A percentile compares a stretch with the other conserved stretches of the same genome.
Conservation (phyloP, 306 rosid species). For the Malus asiatica region DNA sequence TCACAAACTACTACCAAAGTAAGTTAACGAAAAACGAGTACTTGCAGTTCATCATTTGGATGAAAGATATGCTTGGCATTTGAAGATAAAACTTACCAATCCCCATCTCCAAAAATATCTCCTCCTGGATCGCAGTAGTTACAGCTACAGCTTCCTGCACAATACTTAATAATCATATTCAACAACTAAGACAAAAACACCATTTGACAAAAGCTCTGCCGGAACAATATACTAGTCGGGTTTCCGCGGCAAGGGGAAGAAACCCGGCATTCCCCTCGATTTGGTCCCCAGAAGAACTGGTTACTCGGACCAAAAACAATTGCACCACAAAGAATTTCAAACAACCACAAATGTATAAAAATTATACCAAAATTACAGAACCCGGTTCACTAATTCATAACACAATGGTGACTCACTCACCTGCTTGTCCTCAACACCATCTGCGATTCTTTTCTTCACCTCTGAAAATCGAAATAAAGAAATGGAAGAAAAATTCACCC, state of each 20-base stretch:
- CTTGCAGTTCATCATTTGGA: background rate
- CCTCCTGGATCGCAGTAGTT: conserved; percentile 81
- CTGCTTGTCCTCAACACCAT: conserved; percentile 63
- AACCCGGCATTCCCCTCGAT: no score
- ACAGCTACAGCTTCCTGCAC: conserved; percentile 85
- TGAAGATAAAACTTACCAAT: conserved; percentile 43
- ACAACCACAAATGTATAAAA: no score
- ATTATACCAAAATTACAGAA: background rate
- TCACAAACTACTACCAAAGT: background rate
- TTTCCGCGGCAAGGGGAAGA: no score
- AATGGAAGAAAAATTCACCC: background rate
- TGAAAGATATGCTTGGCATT: background rate
- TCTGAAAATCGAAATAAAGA: conserved; percentile 24
- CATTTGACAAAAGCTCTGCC: no score
- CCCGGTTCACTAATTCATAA: background rate
- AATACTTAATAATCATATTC: conserved; percentile 7
- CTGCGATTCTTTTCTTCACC: conserved; percentile 68
- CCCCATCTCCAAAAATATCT: conserved; percentile 77
- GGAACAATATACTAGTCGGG: no score
- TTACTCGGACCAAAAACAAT: no score
- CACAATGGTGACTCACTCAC: conserved; percentile 12
- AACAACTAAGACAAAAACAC: background rate
- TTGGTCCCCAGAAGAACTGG: no score
- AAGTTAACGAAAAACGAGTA: background rate
- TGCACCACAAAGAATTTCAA: no score